Evolutionary conservation across 106 monocot genomes (phyloP).

Genomic region (Dioscorea alata): DNA sequence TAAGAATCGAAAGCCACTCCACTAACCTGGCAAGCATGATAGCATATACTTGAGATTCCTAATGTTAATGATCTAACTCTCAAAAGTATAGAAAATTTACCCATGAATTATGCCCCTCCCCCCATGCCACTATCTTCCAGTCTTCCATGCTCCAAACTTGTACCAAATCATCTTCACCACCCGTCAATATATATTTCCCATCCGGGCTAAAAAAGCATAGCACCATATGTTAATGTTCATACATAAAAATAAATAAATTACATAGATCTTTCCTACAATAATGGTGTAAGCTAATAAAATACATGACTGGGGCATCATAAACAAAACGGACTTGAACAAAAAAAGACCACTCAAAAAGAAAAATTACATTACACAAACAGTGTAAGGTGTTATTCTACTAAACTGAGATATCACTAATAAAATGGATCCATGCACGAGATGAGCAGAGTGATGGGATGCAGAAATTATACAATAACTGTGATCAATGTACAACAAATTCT

Average conservation of each 20-base stretch:
- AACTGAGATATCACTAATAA: too few species aligned
- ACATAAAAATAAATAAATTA: not conserved
- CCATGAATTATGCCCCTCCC: slow-evolving; percentile 98
- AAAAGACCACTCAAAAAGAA: too few species aligned
- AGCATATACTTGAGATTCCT: slow-evolving; percentile 3
- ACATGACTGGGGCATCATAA: too few species aligned
- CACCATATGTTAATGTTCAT: not conserved
- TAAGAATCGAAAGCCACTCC: slow-evolving; percentile 95
- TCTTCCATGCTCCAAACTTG: slow-evolving; percentile 94
- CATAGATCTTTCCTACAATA: too few species aligned
- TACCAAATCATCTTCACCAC: slow-evolving; percentile 96
- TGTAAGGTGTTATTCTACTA: too few species aligned
- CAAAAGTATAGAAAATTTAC: slow-evolving; percentile 26
- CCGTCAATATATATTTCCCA: slow-evolving; percentile 89
- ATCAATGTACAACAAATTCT: too few species aligned
- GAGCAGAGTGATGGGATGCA: too few species aligned
- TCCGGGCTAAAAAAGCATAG: slow-evolving; percentile 43
- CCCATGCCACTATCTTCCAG: slow-evolving; percentile 88
- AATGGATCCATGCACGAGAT: too few species aligned
- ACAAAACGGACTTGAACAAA: too few species aligned
- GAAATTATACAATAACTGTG: too few species aligned
- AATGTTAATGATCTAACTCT: not conserved
- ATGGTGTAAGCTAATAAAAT: too few species aligned
- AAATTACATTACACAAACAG: too few species aligned
- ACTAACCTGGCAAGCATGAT: slow-evolving; percentile 54